These are phyloP conservation scores for Yarrowia sp. DNA, from an alignment of 805 yeast genomes.

Conservation along the genomic window DNA sequence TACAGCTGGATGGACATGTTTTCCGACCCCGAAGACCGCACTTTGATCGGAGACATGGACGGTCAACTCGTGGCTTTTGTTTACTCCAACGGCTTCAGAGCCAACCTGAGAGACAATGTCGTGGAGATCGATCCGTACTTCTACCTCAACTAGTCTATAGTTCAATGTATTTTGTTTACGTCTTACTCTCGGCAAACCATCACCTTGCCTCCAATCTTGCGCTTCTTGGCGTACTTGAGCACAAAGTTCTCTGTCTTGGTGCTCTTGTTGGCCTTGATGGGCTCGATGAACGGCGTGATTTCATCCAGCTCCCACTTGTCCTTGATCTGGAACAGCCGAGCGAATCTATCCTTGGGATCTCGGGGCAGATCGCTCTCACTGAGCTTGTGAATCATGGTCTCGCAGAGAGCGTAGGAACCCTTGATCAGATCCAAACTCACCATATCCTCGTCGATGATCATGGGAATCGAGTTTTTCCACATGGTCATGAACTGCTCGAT, in stretches of 20 bases:
- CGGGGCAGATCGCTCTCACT: conserved; percentile 49
- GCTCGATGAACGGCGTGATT: conserved; percentile 60
- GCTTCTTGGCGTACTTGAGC: conserved; percentile 59
- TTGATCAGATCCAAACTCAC: conserved; percentile 53
- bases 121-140: background rate
- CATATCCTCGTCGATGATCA: conserved; percentile 54
- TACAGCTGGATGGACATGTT: too few relatives aligned
- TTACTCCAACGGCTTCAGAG: too few relatives aligned
- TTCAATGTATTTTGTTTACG: too few relatives aligned
- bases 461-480: conserved; percentile 38
- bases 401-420: conserved; percentile 53
- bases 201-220: conserved; percentile 36
- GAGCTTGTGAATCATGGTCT: conserved; percentile 50
- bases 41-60: too few relatives aligned
- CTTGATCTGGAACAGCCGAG: conserved; percentile 53
- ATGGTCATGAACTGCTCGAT: conserved; percentile 44
- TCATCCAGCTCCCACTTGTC: conserved; percentile 61
- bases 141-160: too few relatives aligned
- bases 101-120: background rate
- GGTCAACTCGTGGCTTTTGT: too few relatives aligned
- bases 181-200: conserved; percentile 12
- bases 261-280: conserved; percentile 51
- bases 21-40: too few relatives aligned
- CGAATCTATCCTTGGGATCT: conserved; percentile 51
- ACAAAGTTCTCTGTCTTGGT: conserved; percentile 57